These are phyloP conservation scores for Leptodermis oblonga DNA, from an alignment of 257 asterid species.

Conservation along the genomic window DNA sequence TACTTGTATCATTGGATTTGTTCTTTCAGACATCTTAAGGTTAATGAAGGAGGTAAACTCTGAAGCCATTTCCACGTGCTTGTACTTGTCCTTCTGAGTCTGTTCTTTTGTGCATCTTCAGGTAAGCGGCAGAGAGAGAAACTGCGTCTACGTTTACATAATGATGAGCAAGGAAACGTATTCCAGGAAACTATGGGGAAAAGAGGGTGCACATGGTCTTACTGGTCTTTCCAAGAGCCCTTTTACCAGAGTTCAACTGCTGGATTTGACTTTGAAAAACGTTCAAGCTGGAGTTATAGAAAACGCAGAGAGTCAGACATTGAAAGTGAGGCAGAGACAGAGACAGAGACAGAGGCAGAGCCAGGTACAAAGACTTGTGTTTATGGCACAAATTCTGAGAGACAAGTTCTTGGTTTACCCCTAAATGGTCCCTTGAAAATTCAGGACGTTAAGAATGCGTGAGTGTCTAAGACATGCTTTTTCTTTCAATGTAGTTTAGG, in stretches of 20 bases:
- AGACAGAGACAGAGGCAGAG: slow-evolving; percentile 28
- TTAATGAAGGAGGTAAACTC: slow-evolving; percentile 25
- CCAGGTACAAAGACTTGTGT: no score
- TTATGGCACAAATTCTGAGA: slow-evolving; percentile 46
- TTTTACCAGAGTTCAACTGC: slow-evolving; percentile 23
- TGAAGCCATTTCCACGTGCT: not conserved
- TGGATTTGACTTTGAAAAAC: slow-evolving; percentile 45
- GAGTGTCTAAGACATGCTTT: slow-evolving; percentile 33
- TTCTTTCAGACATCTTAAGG: slow-evolving; percentile 33
- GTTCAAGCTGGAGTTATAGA: slow-evolving; percentile 31
- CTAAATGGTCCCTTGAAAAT: slow-evolving; percentile 61
- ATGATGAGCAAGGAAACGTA: slow-evolving; percentile 36
- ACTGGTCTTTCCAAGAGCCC: slow-evolving; percentile 30
- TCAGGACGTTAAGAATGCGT: slow-evolving; percentile 88
- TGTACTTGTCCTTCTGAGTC: not conserved
- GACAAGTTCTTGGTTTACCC: slow-evolving; percentile 73
- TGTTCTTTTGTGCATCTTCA: slow-evolving; percentile 24
- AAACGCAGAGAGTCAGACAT: slow-evolving; percentile 29
- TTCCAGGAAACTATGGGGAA: slow-evolving; percentile 54
- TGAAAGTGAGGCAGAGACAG: slow-evolving; percentile 35
- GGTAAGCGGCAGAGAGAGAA: slow-evolving; percentile 47
- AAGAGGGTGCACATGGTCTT: slow-evolving; percentile 50
- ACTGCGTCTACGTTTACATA: slow-evolving; percentile 28
- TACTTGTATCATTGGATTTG: not conserved
- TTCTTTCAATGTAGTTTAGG: not conserved